Evolutionary conservation across 306 rosid genomes (phyloP).

Genomic region (Aeschynomene evenia): DNA sequence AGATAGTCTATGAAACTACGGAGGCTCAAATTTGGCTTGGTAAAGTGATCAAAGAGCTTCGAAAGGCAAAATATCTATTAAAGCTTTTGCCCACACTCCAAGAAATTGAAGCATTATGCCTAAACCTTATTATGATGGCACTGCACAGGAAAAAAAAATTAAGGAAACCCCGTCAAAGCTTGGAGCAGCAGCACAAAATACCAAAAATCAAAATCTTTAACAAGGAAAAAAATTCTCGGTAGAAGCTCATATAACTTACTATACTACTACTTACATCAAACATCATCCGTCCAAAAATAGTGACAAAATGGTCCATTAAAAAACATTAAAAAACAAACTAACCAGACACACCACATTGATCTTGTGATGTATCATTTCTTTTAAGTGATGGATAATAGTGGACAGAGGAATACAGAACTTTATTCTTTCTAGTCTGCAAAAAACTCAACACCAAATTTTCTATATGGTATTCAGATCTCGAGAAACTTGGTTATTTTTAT

Average conservation of each 20-base stretch:
- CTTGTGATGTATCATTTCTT: too few relatives aligned
- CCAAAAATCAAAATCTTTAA: neutral
- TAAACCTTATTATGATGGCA: slow-evolving; percentile 44
- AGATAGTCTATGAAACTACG: slow-evolving; percentile 22
- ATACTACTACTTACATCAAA: too few relatives aligned
- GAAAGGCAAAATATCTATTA: neutral
- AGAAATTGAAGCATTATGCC: neutral
- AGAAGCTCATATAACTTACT: neutral
- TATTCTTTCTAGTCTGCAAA: too few relatives aligned
- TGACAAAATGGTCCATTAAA: too few relatives aligned
- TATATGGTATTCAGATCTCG: too few relatives aligned
- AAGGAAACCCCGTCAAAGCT: neutral
- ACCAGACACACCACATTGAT: too few relatives aligned
- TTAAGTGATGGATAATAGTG: too few relatives aligned
- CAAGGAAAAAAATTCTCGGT: neutral
- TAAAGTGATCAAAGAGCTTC: neutral
- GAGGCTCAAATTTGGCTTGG: neutral
- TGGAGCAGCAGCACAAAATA: neutral
- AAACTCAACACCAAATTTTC: neutral
- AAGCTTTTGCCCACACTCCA: slow-evolving; percentile 10
- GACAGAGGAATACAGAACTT: too few relatives aligned
- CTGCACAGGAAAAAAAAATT: slow-evolving; percentile 28
- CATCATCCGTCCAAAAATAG: too few relatives aligned
- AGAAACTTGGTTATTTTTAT: too few relatives aligned
- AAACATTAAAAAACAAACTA: too few relatives aligned